Evolutionary conservation across 2,329 filamentous ascomycete species (phyloP), one percentile per base, ranked within the genome.

Genomic region (Paracamarosporium sp.): DNA sequence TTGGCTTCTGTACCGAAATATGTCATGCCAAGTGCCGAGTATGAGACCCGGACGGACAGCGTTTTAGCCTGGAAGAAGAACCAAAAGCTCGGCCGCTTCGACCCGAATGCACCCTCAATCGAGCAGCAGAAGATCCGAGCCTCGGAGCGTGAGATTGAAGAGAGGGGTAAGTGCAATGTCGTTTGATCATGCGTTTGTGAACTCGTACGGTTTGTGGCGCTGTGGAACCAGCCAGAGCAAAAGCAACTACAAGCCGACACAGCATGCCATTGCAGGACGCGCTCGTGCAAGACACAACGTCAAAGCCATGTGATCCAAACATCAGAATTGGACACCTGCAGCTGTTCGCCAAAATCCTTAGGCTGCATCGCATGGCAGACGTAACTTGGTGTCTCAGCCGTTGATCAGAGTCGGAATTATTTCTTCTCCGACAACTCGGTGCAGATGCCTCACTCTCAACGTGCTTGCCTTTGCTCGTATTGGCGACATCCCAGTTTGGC

Each of bases 81-180:
- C n/a, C 89, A 97, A 77, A 93, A 96, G 75, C 86, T 98, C n/a
- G 95, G 95, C 50, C 91, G 95, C 33, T 99, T 99, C 78, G 92
- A 98, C 73, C 95, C 95, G 12, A 84, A 89, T 67, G 92, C 93
- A 7, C 88, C 90, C 17, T 86, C 83, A 59, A 85, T 90, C 22
- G 89, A 93, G 73, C 83, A 91, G 72, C 85, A 91, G 62, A 91
- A 91, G 74, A 81, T 90, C 56, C 83, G 85, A 15, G 88, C 88
- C 36, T 84, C 89, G 40, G 83, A 88, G 64, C 85, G 86, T 55
- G 92, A 96, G 71, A 82, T 97, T 63, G 80, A 84, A 62, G 83
- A 85, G 54, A 86, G 89, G 75, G 88, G 89, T 78, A 89, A 75
- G 77, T 67, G 35, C 38, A 57, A 33, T 45, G 53, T 60, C 12